A percentile compares a stretch with the other conserved stretches of the same genome.
Conservation (phyloP, 352 stramenopile genomes). For the Globisporangium echinulatum region DNA sequence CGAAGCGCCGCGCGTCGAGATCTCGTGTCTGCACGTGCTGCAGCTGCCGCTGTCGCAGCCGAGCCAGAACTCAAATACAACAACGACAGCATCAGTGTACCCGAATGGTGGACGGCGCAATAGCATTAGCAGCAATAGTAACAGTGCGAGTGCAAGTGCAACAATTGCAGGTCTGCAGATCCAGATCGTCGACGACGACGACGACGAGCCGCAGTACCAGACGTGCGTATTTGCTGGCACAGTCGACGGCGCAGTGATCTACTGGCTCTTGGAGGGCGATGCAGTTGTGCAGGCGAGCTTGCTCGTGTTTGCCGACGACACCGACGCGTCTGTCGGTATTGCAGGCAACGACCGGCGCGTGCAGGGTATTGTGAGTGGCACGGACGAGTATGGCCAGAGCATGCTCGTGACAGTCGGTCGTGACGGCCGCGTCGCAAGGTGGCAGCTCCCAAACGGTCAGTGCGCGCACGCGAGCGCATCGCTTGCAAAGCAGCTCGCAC, state of each 20-base stretch:
- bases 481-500: slow-evolving; percentile 51
- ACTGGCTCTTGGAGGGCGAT: slow-evolving; percentile 64
- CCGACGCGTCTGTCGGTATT: background rate
- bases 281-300: slow-evolving; percentile 60
- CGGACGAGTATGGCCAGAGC: slow-evolving; percentile 74
- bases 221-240: slow-evolving; percentile 72
- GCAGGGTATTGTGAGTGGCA: slow-evolving; percentile 56
- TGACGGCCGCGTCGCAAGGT: slow-evolving; percentile 48
- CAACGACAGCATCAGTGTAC: slow-evolving; percentile 13
- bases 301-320: slow-evolving; percentile 26
- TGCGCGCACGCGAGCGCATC: slow-evolving; percentile 47
- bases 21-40: slow-evolving; percentile 56
- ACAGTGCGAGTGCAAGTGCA: background rate
- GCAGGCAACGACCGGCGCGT: slow-evolving; percentile 10
- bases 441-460: slow-evolving; percentile 60
- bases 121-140: background rate
- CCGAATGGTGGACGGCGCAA: background rate
- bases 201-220: slow-evolving; percentile 33
- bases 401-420: slow-evolving; percentile 55
- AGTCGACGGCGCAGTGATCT: slow-evolving; percentile 52
- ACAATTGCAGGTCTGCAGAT: slow-evolving; percentile 19
- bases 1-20: slow-evolving; percentile 37
- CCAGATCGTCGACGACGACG: slow-evolving; percentile 32
- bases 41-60: slow-evolving; percentile 55
- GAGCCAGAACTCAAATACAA: slow-evolving; percentile 56